These are phyloP conservation scores for Beauveria medogensis DNA, from an alignment of 2,329 filamentous ascomycete genomes.

Conservation along the genomic window DNA sequence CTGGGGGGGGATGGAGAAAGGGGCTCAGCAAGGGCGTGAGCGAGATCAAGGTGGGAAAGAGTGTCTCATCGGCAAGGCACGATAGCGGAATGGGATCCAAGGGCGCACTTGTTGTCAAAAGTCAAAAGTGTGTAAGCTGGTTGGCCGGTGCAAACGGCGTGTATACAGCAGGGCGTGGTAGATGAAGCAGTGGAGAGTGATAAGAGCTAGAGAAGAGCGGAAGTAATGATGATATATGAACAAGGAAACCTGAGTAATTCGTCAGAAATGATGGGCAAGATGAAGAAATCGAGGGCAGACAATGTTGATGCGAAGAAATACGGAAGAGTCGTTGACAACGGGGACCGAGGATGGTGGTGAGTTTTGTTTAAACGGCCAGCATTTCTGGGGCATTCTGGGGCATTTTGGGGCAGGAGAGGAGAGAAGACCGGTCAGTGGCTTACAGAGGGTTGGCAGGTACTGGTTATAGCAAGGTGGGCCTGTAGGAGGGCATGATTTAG, in stretches of 20 bases:
- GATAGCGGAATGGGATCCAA: slow-evolving; percentile 8
- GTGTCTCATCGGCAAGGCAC: slow-evolving; percentile 11
- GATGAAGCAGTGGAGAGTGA: neutral
- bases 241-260: neutral
- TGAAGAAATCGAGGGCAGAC: neutral
- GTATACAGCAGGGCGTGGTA: neutral
- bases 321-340: neutral
- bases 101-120: neutral
- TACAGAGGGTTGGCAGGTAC: neutral
- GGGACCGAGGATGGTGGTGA: slow-evolving; percentile 3
- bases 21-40: slow-evolving; percentile 8
- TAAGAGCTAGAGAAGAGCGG: neutral
- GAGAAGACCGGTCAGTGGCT: neutral
- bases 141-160: neutral
- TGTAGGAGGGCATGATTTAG: neutral
- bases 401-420: neutral
- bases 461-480: neutral
- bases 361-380: slow-evolving; percentile 6
- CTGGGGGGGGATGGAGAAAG: neutral
- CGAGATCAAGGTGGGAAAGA: slow-evolving; percentile 18
- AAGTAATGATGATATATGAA: neutral
- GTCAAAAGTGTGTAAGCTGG: slow-evolving; percentile 2
- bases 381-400: neutral
- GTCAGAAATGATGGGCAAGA: neutral
- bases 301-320: slow-evolving; percentile 5